Evolutionary conservation across 305 asterid species (phyloP), one percentile per base, ranked within the genome.

Genomic region (Fraxinus nigra): DNA sequence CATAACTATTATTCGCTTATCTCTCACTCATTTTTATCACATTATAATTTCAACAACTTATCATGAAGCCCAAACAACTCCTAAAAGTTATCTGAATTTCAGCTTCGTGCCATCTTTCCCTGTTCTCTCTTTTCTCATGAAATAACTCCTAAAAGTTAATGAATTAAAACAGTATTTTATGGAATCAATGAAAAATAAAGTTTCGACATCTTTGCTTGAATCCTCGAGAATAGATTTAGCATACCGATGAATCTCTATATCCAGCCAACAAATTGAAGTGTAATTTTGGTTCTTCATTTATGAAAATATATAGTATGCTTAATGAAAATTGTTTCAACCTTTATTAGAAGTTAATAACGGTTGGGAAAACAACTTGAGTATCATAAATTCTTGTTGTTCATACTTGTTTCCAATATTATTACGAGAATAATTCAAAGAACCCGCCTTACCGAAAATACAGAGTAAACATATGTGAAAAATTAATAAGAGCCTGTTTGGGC

Each of bases 201-300:
- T 43, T 54, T 20, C 54, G 75, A 46, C 80, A 74, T 77, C 65
- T 75, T 16, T 77, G 65, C 43, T 38, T 43, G 37, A 34, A 81
- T 37, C 69, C 38, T 34, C 32, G 82, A 65, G 0, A 24, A 56
- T 69, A 82, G 9, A 76, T 85, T 75, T 59, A 59, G 70, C 77
- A 37, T 88, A 94, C 97, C 87, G 83, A 77, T 93, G 85, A 80
- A 92, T 93, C 89, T 95, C 97, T 79, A 92, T 95, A 87, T 92
- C 98, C 82, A 95, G 88, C 89, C 96, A 89, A 93, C 97, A 93
- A 87, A 95, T 91, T 74, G 98, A 84, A 74, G 94, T 85, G 89
- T 88, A 90, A 37, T 75, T 85, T 85, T 92, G 97, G 86, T 91
- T 91, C 85, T 89, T 89, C 97, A 93, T 93, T 82, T 97, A 93